Percentiles rank a stretch among this genome's conserved stretches.
These are phyloP conservation scores for Grosmannia huntii DNA, from an alignment of 2,329 filamentous ascomycete species.

Conservation along the genomic window DNA sequence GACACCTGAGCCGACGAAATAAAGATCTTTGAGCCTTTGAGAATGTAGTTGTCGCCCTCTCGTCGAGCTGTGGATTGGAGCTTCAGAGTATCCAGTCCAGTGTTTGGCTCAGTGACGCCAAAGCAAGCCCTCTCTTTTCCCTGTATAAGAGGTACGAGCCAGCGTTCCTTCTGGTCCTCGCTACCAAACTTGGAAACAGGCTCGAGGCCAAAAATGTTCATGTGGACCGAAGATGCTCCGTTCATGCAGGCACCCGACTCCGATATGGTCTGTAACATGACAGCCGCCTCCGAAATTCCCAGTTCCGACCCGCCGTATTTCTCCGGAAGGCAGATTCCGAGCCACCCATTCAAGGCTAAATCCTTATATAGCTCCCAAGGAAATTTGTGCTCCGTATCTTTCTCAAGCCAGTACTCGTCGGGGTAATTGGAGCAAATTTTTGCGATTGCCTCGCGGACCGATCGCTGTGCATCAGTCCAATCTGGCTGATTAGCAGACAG, in stretches of 20 bases:
- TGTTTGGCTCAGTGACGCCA: conserved; percentile 73
- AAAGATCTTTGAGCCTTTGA: conserved; percentile 79
- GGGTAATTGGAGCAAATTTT: conserved; percentile 59
- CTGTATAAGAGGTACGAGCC: conserved; percentile 57
- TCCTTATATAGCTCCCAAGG: conserved; percentile 56
- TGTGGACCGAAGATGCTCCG: conserved; percentile 48
- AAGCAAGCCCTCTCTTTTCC: conserved; percentile 65
- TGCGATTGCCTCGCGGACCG: conserved; percentile 54
- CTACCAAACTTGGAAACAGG: conserved; percentile 61
- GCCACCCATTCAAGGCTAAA: conserved; percentile 62
- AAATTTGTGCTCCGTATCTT: conserved; percentile 37
- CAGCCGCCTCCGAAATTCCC: conserved; percentile 68
- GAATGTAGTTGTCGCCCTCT: conserved; percentile 40
- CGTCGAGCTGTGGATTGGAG: conserved; percentile 50
- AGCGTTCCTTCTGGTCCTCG: conserved; percentile 46
- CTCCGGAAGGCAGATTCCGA: conserved; percentile 69
- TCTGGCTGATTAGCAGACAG: conserved; percentile 3
- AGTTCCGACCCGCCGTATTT: conserved; percentile 60
- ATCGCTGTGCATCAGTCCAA: conserved; percentile 50
- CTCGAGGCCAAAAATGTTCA: conserved; percentile 63
- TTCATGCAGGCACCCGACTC: conserved; percentile 67
- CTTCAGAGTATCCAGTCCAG: conserved; percentile 64
- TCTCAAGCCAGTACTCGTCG: conserved; percentile 63
- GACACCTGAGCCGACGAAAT: conserved; percentile 77
- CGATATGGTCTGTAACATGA: conserved; percentile 76